A percentile compares a stretch with the other conserved stretches of the same genome.
Conservation (phyloP, 1,284 basidiomycete species). For the Phellopilus nigrolimitatus region DNA sequence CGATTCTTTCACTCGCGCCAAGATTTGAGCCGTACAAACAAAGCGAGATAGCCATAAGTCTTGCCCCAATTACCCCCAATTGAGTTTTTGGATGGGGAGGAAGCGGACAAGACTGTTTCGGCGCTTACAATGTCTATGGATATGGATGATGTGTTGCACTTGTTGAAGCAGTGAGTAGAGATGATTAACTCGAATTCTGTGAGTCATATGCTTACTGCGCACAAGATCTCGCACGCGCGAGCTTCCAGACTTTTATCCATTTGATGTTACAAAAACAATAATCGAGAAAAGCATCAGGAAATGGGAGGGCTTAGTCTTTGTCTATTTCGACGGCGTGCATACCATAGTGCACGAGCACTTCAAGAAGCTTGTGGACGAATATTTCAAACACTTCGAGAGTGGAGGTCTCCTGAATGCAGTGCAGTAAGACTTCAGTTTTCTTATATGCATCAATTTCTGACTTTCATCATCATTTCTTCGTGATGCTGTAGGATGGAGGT, state of each 20-base stretch:
- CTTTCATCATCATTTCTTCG: not conserved
- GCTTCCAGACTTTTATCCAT: conserved; percentile 61
- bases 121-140: conserved; percentile 35
- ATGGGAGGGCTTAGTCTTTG: conserved; percentile 47
- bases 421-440: conserved; percentile 34
- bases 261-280: conserved; percentile 48
- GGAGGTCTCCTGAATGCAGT: conserved; percentile 49
- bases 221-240: conserved; percentile 61
- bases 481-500: conserved; percentile 39
- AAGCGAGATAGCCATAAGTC: not conserved
- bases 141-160: conserved; percentile 50
- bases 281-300: conserved; percentile 41
- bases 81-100: conserved; percentile 13
- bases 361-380: conserved; percentile 35
- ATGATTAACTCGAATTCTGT: not conserved
- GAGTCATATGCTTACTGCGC: not conserved
- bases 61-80: not conserved
- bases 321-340: conserved; percentile 44
- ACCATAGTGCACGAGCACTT: conserved; percentile 37
- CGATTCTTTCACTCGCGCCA: conserved; percentile 52
- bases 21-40: conserved; percentile 34
- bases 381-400: conserved; percentile 51
- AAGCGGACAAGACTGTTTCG: not conserved
- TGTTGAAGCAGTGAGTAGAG: conserved; percentile 41
- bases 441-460: conserved; percentile 2